These are phyloP conservation scores for Nigrograna mackinnonii DNA, from an alignment of 2,329 filamentous ascomycete genomes.

Conservation along the genomic window DNA sequence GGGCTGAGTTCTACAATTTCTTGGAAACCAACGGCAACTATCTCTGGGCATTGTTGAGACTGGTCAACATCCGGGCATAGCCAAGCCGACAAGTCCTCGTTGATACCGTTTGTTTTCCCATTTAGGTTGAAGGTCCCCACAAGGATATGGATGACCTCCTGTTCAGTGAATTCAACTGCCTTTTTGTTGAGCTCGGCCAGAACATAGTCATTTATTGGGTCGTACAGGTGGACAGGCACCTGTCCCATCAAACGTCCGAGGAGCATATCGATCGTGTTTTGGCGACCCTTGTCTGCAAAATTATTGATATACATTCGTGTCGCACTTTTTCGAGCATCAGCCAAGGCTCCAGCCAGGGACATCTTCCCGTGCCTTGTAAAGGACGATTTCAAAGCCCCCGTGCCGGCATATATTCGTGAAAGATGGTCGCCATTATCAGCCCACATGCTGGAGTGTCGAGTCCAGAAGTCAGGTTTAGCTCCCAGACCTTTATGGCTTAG, in stretches of 20 bases:
- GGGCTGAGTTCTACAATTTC: conserved; percentile 98
- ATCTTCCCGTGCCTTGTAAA: conserved; percentile 95
- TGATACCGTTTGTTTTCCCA: conserved; percentile 76
- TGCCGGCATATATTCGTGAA: conserved; percentile 95
- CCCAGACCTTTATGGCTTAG: conserved; percentile 71
- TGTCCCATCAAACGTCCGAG: conserved; percentile 85
- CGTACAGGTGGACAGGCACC: conserved; percentile 80
- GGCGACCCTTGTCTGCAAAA: conserved; percentile 88
- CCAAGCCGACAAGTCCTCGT: conserved; percentile 83
- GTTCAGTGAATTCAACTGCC: conserved; percentile 73
- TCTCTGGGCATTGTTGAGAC: conserved; percentile 71
- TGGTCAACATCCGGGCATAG: conserved; percentile 69
- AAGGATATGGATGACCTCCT: conserved; percentile 75
- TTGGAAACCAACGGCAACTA: conserved; percentile 91
- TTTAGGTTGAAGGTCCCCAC: conserved; percentile 96
- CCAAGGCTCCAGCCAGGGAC: conserved; percentile 88
- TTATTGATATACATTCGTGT: conserved; percentile 97
- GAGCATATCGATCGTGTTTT: conserved; percentile 93
- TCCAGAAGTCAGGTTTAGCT: conserved; percentile 82
- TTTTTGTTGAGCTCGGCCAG: conserved; percentile 71
- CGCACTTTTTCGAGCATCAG: conserved; percentile 94
- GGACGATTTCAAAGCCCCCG: conserved; percentile 91
- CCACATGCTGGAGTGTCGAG: conserved; percentile 90
- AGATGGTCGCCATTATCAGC: conserved; percentile 95
- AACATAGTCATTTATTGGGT: conserved; percentile 93